Conservation (phyloP, 306 rosid genomes). For the Glycine soja region DNA sequence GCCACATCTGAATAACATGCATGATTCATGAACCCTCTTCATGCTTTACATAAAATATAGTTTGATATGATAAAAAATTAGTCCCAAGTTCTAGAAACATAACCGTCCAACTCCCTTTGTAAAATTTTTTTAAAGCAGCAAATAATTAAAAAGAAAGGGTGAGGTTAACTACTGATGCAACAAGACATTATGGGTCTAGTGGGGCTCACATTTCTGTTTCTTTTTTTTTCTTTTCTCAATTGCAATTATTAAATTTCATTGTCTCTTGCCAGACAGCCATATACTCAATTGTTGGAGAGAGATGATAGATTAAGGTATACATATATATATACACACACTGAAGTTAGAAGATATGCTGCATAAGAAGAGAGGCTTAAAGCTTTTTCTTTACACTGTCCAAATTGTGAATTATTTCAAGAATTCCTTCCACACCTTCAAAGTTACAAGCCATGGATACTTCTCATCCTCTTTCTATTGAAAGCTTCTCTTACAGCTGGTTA, state of each 20-base stretch:
- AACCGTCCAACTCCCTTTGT: constrained; percentile 48
- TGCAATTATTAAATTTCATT: constrained; percentile 69
- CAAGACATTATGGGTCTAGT: constrained; percentile 71
- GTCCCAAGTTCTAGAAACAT: constrained; percentile 46
- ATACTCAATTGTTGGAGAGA: constrained; percentile 78
- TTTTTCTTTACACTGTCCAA: constrained; percentile 36
- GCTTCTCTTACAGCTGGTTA: constrained; percentile 95
- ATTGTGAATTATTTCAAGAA: constrained; percentile 15
- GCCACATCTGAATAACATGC: constrained; percentile 33
- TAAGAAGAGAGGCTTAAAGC: constrained; percentile 45
- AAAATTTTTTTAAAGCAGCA: constrained; percentile 48
- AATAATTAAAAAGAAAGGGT: constrained; percentile 65
- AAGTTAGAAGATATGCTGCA: constrained; percentile 50
- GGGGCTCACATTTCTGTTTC: constrained; percentile 68
- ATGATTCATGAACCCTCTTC: constrained; percentile 61
- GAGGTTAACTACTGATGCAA: constrained; percentile 68
- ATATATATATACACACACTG: constrained; percentile 17
- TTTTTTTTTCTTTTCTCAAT: constrained; percentile 56
- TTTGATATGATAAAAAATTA: constrained; percentile 43
- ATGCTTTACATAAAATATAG: constrained; percentile 40
- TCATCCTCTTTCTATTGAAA: constrained; percentile 88
- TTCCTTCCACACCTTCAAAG: constrained; percentile 23
- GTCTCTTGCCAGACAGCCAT: constrained; percentile 84
- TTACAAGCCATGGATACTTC: constrained; percentile 78
- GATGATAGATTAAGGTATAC: constrained; percentile 50